Conservation (phyloP, 1,284 basidiomycete species). For the Takashimella koratensis region DNA sequence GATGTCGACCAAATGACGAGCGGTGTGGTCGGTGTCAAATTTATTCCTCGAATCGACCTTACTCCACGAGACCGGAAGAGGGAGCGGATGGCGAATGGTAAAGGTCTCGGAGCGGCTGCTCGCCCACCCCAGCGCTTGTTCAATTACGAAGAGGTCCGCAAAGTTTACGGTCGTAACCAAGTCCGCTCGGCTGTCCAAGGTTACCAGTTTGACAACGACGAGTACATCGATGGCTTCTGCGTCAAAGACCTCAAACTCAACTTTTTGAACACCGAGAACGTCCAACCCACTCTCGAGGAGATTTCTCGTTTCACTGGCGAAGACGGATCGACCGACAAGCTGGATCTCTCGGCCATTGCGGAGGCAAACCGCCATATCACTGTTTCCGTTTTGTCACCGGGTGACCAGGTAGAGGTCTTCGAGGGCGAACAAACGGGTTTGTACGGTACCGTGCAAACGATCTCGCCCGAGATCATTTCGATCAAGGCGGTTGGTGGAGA, state of each 20-base stretch:
- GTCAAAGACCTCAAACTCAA: constrained; percentile 92
- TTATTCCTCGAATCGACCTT: constrained; percentile 94
- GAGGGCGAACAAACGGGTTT: constrained; percentile 95
- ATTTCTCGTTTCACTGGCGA: constrained; percentile 80
- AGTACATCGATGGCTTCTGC: constrained; percentile 90
- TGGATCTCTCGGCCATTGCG: constrained; percentile 45
- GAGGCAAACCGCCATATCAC: constrained; percentile 42
- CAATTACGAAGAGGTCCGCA: constrained; percentile 88
- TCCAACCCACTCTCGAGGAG: constrained; percentile 94
- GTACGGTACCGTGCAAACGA: constrained; percentile 85
- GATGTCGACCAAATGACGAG: constrained; percentile 87
- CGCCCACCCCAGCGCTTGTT: constrained; percentile 90
- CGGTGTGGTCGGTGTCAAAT: constrained; percentile 72
- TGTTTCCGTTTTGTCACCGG: constrained; percentile 87
- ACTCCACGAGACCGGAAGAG: constrained; percentile 80
- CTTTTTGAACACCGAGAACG: constrained; percentile 76
- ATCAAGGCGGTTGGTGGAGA: constrained; percentile 61
- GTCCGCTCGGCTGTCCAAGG: constrained; percentile 62
- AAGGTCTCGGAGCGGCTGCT: constrained; percentile 17
- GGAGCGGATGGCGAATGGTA: constrained; percentile 52
- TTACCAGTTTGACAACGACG: constrained; percentile 87
- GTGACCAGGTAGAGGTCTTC: constrained; percentile 95
- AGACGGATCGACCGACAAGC: constrained; percentile 29
- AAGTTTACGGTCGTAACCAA: constrained; percentile 74
- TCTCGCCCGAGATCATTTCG: constrained; percentile 81